These are phyloP conservation scores for Garcia nutans DNA, from an alignment of 345 rosid species.

Conservation along the genomic window DNA sequence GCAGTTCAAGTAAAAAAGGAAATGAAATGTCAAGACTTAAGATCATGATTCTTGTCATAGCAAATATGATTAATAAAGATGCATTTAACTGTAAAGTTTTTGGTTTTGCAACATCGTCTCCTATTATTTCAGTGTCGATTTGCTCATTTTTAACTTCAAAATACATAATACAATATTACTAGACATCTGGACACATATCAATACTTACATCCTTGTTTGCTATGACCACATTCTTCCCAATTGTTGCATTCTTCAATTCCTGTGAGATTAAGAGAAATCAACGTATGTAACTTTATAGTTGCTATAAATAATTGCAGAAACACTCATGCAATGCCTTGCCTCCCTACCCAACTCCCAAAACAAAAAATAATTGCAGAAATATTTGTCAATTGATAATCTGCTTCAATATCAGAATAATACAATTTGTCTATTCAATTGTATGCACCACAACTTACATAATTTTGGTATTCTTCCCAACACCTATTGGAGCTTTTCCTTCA, in stretches of 20 bases:
- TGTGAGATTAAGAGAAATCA: constrained; percentile 22
- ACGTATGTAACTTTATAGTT: background rate
- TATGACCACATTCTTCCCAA: constrained; percentile 70
- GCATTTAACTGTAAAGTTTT: background rate
- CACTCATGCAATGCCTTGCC: background rate
- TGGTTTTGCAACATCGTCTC: background rate
- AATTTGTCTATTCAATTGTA: background rate
- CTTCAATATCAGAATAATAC: background rate
- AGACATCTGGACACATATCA: background rate
- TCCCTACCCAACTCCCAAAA: background rate
- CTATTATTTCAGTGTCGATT: background rate
- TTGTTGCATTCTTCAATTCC: constrained; percentile 83
- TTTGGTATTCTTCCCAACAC: constrained; percentile 67
- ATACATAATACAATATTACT: background rate
- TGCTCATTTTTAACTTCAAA: background rate
- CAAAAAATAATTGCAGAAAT: background rate
- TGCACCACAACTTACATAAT: constrained; percentile 42
- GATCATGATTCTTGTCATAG: background rate
- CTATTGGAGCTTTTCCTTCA: constrained; percentile 64
- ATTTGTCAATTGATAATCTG: background rate
- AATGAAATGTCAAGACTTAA: background rate
- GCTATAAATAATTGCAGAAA: background rate
- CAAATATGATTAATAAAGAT: too few relatives aligned
- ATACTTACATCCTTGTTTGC: constrained; percentile 69
- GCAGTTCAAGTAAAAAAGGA: constrained; percentile 25